Percentiles rank a stretch among this genome's conserved stretches.
Conservation (phyloP, 2,329 filamentous ascomycete genomes). For the Apiospora aurea region DNA sequence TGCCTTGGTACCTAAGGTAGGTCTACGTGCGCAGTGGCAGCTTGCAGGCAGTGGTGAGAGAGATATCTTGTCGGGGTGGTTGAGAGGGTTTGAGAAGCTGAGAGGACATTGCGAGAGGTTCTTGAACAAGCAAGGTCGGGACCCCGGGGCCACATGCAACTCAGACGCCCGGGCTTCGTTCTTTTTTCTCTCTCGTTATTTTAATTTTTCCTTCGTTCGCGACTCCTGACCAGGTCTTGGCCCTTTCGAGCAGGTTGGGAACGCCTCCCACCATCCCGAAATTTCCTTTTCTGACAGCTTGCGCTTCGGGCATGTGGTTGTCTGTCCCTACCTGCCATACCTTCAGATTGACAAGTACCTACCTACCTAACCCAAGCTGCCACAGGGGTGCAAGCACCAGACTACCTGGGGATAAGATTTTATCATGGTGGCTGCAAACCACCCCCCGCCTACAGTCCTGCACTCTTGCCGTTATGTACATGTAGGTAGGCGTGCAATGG, state of each 20-base stretch:
- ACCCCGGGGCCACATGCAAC: neutral
- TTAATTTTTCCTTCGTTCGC: neutral
- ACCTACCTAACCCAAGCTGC: neutral
- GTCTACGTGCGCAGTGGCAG: neutral
- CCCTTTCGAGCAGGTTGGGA: constrained; percentile 5
- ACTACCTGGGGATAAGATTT: neutral
- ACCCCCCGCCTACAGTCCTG: neutral
- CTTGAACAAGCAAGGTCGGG: constrained; percentile 18
- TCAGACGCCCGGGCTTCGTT: constrained; percentile 3
- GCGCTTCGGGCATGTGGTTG: neutral
- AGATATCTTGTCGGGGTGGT: neutral
- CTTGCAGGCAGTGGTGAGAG: neutral
- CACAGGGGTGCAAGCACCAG: neutral
- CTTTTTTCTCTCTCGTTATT: neutral
- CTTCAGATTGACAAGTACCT: neutral
- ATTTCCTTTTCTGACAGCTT: constrained; percentile 9
- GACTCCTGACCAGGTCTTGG: neutral
- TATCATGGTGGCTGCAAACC: constrained; percentile 3
- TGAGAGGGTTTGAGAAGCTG: constrained; percentile 19
- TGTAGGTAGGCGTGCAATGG: neutral
- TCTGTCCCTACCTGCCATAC: neutral
- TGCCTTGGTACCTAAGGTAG: neutral
- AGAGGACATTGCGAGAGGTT: neutral
- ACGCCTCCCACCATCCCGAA: constrained; percentile 19
- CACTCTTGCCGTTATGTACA: neutral